Evolutionary conservation across 148 eudicot species (phyloP), one percentile per base, ranked within the genome.

Genomic region (Persicaria maculosa): DNA sequence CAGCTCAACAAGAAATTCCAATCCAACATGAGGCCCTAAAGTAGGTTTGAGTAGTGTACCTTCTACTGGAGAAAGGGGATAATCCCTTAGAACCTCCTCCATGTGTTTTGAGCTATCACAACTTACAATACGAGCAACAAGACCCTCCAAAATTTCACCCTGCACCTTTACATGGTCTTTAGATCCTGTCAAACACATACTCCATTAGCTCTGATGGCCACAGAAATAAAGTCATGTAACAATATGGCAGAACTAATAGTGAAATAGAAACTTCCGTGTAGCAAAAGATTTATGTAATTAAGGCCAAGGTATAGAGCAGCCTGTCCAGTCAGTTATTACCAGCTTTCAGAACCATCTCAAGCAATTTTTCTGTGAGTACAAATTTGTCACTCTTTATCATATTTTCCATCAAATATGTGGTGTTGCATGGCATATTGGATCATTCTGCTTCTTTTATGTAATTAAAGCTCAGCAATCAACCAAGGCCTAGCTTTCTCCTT

Each of bases 81-180:
- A 81, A 73, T 90, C 96, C 78, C 74, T 78, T 65, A 91, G 68
- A 82, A 90, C 92, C 76, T 86, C 91, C 80, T 88, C 88, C 95
- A 94, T 87, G 47, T 87, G 87, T 67, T 89, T 85, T 73, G 91
- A 80, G 81, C 98, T 91, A 62, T 86, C 89, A 77, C 80, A 87
- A 83, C 90, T 87, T 20, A 94, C 98, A 72, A 90, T 83, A 69
- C 98, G 98, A 81, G 97, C 96, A 76, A 94, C 98, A 75, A 94
- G 96, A 78, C 98, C 98, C 86, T 94, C 98, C 83, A 94, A 82
- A 79, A 94, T 91, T 84, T 94, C 98, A 55, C 98, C 98, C 77
- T 94, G 98, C 75, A 80, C 91, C 84, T 84, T 83, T 72, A 81
- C 50, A 75, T 94, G 98, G 86, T 94, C 90, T 74, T 81, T 88